Conservation (phyloP, 257 asterid genomes). For the Primulina eburnea region DNA sequence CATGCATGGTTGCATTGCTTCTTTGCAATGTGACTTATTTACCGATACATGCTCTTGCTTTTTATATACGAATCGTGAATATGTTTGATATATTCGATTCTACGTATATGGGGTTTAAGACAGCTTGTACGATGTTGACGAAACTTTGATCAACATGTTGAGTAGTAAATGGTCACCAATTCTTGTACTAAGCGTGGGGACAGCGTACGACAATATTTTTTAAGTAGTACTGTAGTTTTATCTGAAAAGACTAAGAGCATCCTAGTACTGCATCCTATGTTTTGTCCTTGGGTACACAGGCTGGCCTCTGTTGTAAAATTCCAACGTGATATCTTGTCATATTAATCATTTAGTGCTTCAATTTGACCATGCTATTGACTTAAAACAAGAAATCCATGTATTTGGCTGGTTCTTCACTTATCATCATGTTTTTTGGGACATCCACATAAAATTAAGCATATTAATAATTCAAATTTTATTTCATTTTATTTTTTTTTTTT, state of each 20-base stretch:
- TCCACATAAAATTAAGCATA: too few relatives aligned
- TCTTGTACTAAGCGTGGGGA: conserved; percentile 6
- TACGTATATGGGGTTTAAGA: background rate
- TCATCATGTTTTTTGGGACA: too few relatives aligned
- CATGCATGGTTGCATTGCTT: background rate
- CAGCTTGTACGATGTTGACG: background rate
- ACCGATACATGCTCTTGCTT: background rate
- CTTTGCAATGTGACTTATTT: background rate
- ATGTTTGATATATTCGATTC: background rate
- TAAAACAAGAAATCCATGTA: background rate
- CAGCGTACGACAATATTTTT: conserved; percentile 3
- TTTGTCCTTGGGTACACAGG: conserved; percentile 27
- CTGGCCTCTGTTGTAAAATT: background rate
- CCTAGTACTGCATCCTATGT: conserved; percentile 33
- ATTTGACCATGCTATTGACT: background rate
- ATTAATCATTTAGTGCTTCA: background rate
- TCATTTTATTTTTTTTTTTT: too few relatives aligned
- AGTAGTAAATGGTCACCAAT: background rate
- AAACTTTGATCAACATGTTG: background rate
- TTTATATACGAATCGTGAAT: background rate
- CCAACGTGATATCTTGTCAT: background rate
- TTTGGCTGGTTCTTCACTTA: background rate
- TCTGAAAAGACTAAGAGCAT: conserved; percentile 28
- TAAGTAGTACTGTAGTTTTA: conserved; percentile 10
- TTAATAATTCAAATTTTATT: too few relatives aligned